Percentiles rank a stretch among this genome's conserved stretches.
Conservation (phyloP, 2,329 filamentous ascomycete species). For the Diplodia sapinea region DNA sequence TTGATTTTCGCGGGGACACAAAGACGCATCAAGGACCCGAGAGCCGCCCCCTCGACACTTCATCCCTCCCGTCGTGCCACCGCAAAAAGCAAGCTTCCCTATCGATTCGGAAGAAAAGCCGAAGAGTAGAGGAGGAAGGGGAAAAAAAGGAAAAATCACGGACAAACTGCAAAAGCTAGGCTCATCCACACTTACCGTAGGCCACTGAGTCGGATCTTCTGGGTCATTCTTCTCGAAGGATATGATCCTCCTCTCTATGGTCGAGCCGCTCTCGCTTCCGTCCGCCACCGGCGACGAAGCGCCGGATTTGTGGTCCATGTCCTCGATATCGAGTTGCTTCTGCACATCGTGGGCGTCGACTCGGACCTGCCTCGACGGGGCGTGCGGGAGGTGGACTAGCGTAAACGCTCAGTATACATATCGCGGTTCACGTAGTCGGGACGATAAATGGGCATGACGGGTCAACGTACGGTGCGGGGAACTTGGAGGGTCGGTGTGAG, state of each 20-base stretch:
- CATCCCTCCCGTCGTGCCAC: neutral
- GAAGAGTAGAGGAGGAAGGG: no score
- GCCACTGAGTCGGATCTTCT: slow-evolving; percentile 53
- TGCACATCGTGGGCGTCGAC: slow-evolving; percentile 39
- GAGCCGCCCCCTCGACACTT: neutral
- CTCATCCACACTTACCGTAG: slow-evolving; percentile 36
- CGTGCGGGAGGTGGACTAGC: neutral
- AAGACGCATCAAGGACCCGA: neutral
- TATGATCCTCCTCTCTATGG: slow-evolving; percentile 40
- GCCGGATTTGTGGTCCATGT: slow-evolving; percentile 40
- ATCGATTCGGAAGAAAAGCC: neutral
- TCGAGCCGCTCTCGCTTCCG: slow-evolving; percentile 9
- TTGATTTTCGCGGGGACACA: neutral
- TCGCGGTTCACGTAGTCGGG: no score
- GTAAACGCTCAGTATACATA: neutral
- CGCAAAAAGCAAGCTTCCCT: neutral
- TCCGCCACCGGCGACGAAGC: slow-evolving; percentile 20
- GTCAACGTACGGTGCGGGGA: slow-evolving; percentile 17
- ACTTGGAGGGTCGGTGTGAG: neutral
- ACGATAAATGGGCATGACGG: neutral
- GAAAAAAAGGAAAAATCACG: neutral
- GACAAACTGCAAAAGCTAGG: no score
- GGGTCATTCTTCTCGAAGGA: slow-evolving; percentile 49
- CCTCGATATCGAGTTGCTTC: slow-evolving; percentile 37
- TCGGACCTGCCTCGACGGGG: neutral